Base-by-base conservation (phyloP, 2,329 filamentous ascomycete species). In the Macroventuria anomochaeta region DNA sequence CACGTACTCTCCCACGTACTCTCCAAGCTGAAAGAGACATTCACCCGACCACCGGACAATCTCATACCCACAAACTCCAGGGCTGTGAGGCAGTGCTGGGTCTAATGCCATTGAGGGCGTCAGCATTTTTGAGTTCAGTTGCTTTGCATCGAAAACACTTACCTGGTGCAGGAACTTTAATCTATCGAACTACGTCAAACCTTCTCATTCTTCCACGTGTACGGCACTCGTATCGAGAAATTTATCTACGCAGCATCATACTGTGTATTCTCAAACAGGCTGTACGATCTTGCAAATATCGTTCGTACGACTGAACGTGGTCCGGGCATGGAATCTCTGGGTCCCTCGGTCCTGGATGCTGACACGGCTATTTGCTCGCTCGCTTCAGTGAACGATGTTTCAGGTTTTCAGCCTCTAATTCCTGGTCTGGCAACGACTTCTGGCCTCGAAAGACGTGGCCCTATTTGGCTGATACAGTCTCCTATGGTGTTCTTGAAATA, bases 401-500 rank as follows among this genome's bases (percentile, higher is more conserved):
- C 62, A 61, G 36, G 29, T 55, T 49, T 62, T 51, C 62, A 55
- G 42, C 37, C 28, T 43, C 42, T 63, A 49, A 49, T 53, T n/a
- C 50, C 55, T 53, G 54, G 44, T 55, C 46, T 53, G 32, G 51
- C 31, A 51, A 55, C 43, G 34, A 39, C 48, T 48, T 39, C n/a
- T 32, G 29, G 39, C 36, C 29, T 29, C 12, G 21, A 46, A 13
- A 12, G 41, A 39, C 36, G 40, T n/a, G 25, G 15, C 23, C 36
- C 13, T 39, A 20, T 32, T 7, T 43, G 8, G 42, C 18, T 42
- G 32, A 20, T 32, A 21, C 26, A 34, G 32, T 15, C 42, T 7
- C 26, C 26, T 37, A 52, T 53, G 49, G 49, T 57, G 43, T 38
- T 59, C 69, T 63, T 49, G 66, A 72, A 72, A 74, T 73, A 73